Base-by-base conservation (phyloP, 2,329 filamentous ascomycete species). In the Cytospora chrysosperma region DNA sequence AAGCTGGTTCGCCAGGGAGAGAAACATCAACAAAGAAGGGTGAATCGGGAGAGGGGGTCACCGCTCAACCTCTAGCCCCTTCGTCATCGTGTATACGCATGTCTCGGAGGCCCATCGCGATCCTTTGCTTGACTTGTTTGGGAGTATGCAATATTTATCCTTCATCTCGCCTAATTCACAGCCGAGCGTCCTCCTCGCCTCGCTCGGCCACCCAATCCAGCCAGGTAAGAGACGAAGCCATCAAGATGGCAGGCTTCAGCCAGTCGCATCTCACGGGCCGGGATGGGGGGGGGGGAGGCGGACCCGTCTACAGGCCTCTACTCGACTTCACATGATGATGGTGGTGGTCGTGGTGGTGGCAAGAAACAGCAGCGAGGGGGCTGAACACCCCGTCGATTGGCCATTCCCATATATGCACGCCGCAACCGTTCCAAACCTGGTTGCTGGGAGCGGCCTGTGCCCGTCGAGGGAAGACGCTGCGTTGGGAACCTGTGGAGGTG, bases 61-160 rank as follows among this genome's bases (percentile, higher is more conserved):
- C 49, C 30, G 27, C 17, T 17, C 40, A 43, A 43, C n/a, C 19
- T 43, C 40, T 43, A 10, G 40, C 27, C 43, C 37, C 43, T n/a
- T n/a, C n/a, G 24, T n/a, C 52, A 53, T 49, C 8, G 8, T 26
- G 47, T 13, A 15, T 19, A 4, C 26, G 21, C 7, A 21, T 40
- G 40, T 32, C 32, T 37, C 47, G 37, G 37, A 30, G n/a, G 9
- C 17, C 13, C 17, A 5, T 17, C 7, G 37, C 40, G 28, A 32
- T 40, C 58, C 62, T 58, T 61, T 64, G 54, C 58, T 47, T 12
- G 21, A 1, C 4, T 5, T 56, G 62, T 61, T 28, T 61, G 26
- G 27, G 5, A 32, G 32, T 12, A 53, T 50, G 28, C 15, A 21
- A 19, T n/a, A 8, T 21, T 28, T 19, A 21, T 17, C 2, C 2